Evolutionary conservation across 345 rosid species (phyloP), one percentile per base, ranked within the genome.

Genomic region (Hypericum androsaemum): DNA sequence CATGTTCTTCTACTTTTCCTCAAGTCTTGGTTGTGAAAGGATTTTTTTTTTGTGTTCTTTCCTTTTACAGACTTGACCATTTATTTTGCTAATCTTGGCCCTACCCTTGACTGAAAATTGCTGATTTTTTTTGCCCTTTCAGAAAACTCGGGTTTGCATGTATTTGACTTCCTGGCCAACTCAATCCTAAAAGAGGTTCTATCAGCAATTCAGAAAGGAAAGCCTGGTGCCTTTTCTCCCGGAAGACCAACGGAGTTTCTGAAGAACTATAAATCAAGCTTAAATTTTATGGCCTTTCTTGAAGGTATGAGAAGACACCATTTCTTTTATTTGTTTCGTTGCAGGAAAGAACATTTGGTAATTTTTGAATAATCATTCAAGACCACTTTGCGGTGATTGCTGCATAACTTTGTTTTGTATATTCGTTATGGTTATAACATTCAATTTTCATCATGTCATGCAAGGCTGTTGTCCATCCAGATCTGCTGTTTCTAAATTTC

Each of bases 401-500:
- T 3, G 14, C 15, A 53, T 47, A 47, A 43, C 43, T 7, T 35
- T 3, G 39, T 45, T 43, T 15, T 43, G 44, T 55, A 16, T 53
- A 63, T 64, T 64, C 73, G 15, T 53, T 64, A 38, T 74, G 43
- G 50, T 69, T 54, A 62, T 64, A 50, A 60, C 63, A 47, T 72
- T 60, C 64, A 51, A 53, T 81, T n/a, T n/a, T n/a, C n/a, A n/a
- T n/a, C n/a, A n/a, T 80, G 63, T 78, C 74, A 71, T 64, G 80
- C 87, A 78, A 94, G 99, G 97, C 68, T 86, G 79, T 74, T 88
- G 89, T 75, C 90, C 95, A 37, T 86, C 99, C 64, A 81, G 94
- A 74, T 75, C 92, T 71, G 95, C 99, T 65, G 99, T 81, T 12
- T 56, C 85, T 47, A 83, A 81, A 70, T 88, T 88, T 68, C 82